Evolutionary conservation across 169 alveolate species (phyloP).

Genomic region (Cyclospora cayetanensis): DNA sequence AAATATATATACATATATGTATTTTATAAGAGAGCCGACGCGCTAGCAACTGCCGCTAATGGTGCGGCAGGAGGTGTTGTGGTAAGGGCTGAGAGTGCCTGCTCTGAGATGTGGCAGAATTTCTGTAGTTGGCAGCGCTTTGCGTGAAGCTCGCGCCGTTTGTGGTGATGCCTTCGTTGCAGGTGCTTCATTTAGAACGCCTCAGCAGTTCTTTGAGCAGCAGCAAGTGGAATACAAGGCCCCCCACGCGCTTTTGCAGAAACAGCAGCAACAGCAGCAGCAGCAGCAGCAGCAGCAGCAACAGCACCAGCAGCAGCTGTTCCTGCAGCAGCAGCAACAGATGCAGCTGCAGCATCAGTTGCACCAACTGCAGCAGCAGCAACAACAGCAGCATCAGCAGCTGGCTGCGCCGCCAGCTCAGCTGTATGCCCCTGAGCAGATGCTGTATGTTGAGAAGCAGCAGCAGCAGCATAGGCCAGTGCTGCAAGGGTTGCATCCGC

Average conservation of each 20-base stretch:
- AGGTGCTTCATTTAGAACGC: neutral
- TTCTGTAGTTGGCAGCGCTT: no score
- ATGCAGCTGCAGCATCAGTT: neutral
- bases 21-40: no score
- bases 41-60: no score
- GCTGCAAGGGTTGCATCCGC: neutral
- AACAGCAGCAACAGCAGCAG: conserved; percentile 18
- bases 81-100: no score
- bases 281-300: neutral
- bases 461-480: neutral
- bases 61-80: no score
- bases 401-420: neutral
- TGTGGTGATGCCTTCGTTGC: neutral
- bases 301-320: neutral
- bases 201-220: neutral
- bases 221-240: conserved; percentile 4
- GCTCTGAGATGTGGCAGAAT: no score
- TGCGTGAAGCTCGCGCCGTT: no score
- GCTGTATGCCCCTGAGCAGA: neutral
- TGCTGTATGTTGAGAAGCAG: neutral
- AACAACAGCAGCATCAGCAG: neutral
- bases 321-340: neutral
- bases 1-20: no score
- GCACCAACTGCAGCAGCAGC: neutral
- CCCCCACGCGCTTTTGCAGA: neutral